These are phyloP conservation scores for Tuber aestivum DNA, from an alignment of 495 filamentous ascomycete genomes.

Conservation along the genomic window DNA sequence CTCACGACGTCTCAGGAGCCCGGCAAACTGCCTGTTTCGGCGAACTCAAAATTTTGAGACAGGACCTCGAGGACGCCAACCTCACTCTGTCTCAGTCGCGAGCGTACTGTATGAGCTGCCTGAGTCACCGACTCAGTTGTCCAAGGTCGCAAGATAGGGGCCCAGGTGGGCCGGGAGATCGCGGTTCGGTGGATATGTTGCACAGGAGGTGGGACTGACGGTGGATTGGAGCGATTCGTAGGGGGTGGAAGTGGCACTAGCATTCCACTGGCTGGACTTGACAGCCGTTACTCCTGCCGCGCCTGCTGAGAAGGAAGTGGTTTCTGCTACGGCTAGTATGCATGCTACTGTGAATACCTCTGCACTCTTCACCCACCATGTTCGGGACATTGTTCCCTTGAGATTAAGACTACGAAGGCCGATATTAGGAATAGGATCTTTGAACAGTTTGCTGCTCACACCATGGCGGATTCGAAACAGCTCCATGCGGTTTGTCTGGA, in stretches of 20 bases:
- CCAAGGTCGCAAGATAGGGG: slow-evolving; percentile 85
- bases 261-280: slow-evolving; percentile 90
- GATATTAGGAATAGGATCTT: slow-evolving; percentile 76
- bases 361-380: slow-evolving; percentile 68
- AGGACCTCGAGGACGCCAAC: slow-evolving; percentile 63
- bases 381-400: slow-evolving; percentile 65
- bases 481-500: slow-evolving; percentile 95
- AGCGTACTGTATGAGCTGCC: slow-evolving; percentile 71
- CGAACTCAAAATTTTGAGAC: slow-evolving; percentile 76
- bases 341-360: slow-evolving; percentile 89
- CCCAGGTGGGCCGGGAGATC: slow-evolving; percentile 87
- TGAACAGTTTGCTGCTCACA: slow-evolving; percentile 75
- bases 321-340: slow-evolving; percentile 86
- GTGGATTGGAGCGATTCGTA: slow-evolving; percentile 74
- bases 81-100: slow-evolving; percentile 70
- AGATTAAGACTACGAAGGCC: slow-evolving; percentile 81
- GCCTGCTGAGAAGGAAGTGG: slow-evolving; percentile 87
- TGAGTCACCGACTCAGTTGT: slow-evolving; percentile 68
- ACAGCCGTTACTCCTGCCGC: slow-evolving; percentile 81
- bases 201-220: slow-evolving; percentile 70
- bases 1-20: slow-evolving; percentile 75
- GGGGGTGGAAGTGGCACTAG: slow-evolving; percentile 78
- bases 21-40: slow-evolving; percentile 43
- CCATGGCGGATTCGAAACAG: slow-evolving; percentile 90
- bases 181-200: slow-evolving; percentile 91